These are phyloP conservation scores for Acorus calamus DNA, from an alignment of 106 monocot species.

Conservation along the genomic window DNA sequence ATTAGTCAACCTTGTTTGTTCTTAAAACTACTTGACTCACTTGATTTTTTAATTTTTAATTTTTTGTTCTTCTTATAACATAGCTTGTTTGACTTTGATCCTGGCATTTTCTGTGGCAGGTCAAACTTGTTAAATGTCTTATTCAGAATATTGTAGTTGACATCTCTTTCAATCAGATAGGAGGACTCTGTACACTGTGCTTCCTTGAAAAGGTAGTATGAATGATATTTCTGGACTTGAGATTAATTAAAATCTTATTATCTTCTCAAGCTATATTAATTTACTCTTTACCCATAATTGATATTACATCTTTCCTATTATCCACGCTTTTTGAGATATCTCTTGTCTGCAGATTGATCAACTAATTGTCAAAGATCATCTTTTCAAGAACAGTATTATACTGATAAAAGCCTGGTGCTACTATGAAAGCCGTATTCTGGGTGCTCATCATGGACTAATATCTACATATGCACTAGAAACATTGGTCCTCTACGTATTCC, in stretches of 20 bases:
- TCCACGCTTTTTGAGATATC: background rate
- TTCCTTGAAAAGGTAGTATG: conserved; percentile 63
- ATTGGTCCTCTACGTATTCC: conserved; percentile 77
- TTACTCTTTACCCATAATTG: background rate
- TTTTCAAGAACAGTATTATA: conserved; percentile 84
- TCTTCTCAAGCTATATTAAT: background rate
- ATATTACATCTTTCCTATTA: background rate
- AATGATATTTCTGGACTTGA: background rate
- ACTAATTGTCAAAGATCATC: conserved; percentile 66
- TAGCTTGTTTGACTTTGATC: background rate
- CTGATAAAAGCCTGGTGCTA: conserved; percentile 98
- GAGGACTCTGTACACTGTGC: conserved; percentile 80
- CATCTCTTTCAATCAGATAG: conserved; percentile 91
- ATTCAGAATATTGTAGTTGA: conserved; percentile 92
- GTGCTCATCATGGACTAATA: conserved; percentile 86
- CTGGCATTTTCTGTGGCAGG: conserved; percentile 30
- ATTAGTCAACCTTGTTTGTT: too few relatives aligned
- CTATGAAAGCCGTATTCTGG: conserved; percentile 96
- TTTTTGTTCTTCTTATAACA: too few relatives aligned
- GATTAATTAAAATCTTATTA: conserved; percentile 1
- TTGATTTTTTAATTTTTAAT: too few relatives aligned
- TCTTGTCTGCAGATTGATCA: conserved; percentile 45
- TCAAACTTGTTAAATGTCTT: conserved; percentile 87
- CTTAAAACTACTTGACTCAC: too few relatives aligned
- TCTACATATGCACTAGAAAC: conserved; percentile 96